Evolutionary conservation across 495 filamentous ascomycete genomes (phyloP).

Genomic region (Penicillium lividum): DNA sequence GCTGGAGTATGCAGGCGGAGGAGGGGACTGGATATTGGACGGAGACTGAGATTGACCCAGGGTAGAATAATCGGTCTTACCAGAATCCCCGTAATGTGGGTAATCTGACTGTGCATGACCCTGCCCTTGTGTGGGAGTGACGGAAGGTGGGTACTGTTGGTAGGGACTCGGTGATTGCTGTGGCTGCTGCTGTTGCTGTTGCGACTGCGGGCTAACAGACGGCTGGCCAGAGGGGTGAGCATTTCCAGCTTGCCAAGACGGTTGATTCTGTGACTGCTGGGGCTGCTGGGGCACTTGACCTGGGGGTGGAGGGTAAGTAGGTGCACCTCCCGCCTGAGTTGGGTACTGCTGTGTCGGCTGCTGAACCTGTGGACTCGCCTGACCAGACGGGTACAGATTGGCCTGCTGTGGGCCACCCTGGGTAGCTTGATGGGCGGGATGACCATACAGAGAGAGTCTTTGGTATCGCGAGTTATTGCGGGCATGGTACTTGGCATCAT

Average conservation of each 20-base stretch:
- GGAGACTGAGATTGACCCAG: neutral
- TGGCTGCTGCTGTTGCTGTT: constrained; percentile 18
- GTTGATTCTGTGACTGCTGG: constrained; percentile 4
- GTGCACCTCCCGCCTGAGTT: constrained; percentile 1
- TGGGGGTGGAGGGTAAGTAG: neutral
- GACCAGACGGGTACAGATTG: constrained; percentile 19
- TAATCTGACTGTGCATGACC: constrained; percentile 13
- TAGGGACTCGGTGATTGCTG: constrained; percentile 8
- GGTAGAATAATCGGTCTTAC: constrained; percentile 25
- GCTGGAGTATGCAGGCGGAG: constrained; percentile 8
- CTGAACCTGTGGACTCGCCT: constrained; percentile 17
- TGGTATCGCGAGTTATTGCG: constrained; percentile 64
- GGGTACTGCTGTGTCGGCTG: constrained; percentile 15
- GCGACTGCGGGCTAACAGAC: constrained; percentile 12
- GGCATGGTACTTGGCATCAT: constrained; percentile 73
- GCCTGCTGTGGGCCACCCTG: constrained; percentile 24
- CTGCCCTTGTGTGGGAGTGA: constrained; percentile 1
- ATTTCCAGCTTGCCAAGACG: constrained; percentile 14
- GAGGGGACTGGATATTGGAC: constrained; percentile 1
- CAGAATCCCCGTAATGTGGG: constrained; percentile 4
- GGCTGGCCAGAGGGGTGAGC: constrained; percentile 14
- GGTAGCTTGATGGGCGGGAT: constrained; percentile 9
- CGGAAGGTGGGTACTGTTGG: constrained; percentile 14
- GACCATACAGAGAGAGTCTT: constrained; percentile 48
- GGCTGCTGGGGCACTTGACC: constrained; percentile 14